Conservation (phyloP, 768 basidiomycete species). For the Rickenella mellea region DNA sequence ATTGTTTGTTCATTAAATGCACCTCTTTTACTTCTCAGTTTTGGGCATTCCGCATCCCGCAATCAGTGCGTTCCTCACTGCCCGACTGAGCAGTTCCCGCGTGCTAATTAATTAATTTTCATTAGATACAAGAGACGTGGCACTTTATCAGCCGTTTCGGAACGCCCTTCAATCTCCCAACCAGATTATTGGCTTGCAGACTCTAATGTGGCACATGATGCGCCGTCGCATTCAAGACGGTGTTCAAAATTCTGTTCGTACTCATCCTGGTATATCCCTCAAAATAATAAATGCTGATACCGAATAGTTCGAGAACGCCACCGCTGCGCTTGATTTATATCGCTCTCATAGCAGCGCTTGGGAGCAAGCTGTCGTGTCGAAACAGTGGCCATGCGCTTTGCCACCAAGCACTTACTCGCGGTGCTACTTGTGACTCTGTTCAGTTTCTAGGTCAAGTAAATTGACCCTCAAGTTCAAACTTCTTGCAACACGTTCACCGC, state of each 20-base stretch:
- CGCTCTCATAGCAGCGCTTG: conserved; percentile 53
- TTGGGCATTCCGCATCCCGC: conserved; percentile 76
- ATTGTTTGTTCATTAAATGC: too few relatives aligned
- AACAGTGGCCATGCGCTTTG: conserved; percentile 67
- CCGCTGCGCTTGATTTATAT: conserved; percentile 44
- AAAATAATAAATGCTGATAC: too few relatives aligned
- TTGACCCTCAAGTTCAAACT: too few relatives aligned
- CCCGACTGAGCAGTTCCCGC: not conserved
- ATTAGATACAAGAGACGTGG: conserved; percentile 63
- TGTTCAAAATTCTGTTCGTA: conserved; percentile 60
- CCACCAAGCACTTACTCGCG: conserved; percentile 76
- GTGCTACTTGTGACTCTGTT: conserved; percentile 53
- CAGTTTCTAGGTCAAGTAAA: too few relatives aligned
- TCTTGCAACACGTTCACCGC: too few relatives aligned
- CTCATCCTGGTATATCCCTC: not conserved
- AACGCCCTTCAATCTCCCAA: conserved; percentile 58
- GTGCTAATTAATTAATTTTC: not conserved
- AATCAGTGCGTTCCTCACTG: conserved; percentile 19
- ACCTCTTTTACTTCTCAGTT: conserved; percentile 30
- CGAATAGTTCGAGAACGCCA: conserved; percentile 77
- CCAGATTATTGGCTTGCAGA: conserved; percentile 65
- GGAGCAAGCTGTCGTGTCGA: conserved; percentile 49
- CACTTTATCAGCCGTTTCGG: conserved; percentile 73
- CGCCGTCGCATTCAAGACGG: conserved; percentile 66
- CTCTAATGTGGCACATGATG: conserved; percentile 78